Conservation (phyloP, 1,139 yeast species). For the Taiozyma sp. region DNA sequence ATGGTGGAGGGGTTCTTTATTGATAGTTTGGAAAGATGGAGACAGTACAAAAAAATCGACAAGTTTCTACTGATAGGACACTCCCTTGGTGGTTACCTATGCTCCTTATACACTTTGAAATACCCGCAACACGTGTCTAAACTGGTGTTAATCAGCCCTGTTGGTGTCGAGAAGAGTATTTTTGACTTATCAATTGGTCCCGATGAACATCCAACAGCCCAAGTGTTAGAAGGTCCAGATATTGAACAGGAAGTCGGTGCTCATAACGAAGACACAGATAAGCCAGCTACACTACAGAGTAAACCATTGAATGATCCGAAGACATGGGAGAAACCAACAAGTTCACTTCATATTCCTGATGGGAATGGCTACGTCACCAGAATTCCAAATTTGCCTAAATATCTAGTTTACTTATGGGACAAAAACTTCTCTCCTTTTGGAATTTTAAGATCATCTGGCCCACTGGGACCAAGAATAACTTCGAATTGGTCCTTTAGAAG, state of each 20-base stretch:
- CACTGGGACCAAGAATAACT: slow-evolving; percentile 52
- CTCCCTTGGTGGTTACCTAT: slow-evolving; percentile 89
- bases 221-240: slow-evolving; percentile 22
- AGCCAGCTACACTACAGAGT: slow-evolving; percentile 3
- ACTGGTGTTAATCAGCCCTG: slow-evolving; percentile 79
- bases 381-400: slow-evolving; percentile 19
- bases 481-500: slow-evolving; percentile 49
- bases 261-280: slow-evolving; percentile 16
- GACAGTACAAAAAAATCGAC: slow-evolving; percentile 48
- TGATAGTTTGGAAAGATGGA: slow-evolving; percentile 82
- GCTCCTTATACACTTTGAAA: slow-evolving; percentile 71
- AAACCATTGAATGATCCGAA: slow-evolving; percentile 2
- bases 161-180: slow-evolving; percentile 78
- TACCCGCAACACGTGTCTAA: slow-evolving; percentile 64
- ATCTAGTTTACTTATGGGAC: slow-evolving; percentile 22
- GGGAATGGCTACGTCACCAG: slow-evolving; percentile 23
- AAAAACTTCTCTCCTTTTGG: slow-evolving; percentile 36
- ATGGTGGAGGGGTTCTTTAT: slow-evolving; percentile 63
- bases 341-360: slow-evolving; percentile 20
- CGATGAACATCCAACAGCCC: background rate
- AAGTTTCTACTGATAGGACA: slow-evolving; percentile 81
- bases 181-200: slow-evolving; percentile 34
- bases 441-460: slow-evolving; percentile 48
- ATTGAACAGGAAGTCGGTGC: slow-evolving; percentile 37
- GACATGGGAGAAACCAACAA: slow-evolving; percentile 9